Evolutionary conservation across 495 filamentous ascomycete species (phyloP), one percentile per base, ranked within the genome.

Genomic region (Daldinia loculata): DNA sequence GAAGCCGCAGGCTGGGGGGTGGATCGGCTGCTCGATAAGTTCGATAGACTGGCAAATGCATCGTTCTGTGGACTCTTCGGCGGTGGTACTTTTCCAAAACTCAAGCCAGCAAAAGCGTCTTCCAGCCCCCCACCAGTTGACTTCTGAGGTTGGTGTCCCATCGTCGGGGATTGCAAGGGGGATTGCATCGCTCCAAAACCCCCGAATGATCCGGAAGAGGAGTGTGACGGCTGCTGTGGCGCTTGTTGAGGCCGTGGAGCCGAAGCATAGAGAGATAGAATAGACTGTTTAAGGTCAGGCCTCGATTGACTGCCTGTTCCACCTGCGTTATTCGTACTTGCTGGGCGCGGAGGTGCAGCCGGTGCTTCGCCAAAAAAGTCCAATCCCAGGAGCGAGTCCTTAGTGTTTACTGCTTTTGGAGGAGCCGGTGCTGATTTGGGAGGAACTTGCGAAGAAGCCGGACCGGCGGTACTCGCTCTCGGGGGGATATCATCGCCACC

Each of bases 211-310:
- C 79, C 78, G 1, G 77, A 78, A 11, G 76, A 64, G 19, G 69
- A 67, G 57, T 83, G 81, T 8, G 81, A 89, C 52, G 82, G 77
- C 52, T 86, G 87, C 27, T 89, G 89, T 30, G 79, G 75, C 57
- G 87, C 88, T 9, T 84, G 85, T 71, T 91, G 90, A 41, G 89
- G 86, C 64, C 87, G 85, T 17, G 91, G 92, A 43, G 92, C 90
- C 43, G 94, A 93, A 38, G 95, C 92, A 76, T 99, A 99, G 7
- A 99, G 84, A 2, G 96, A 98, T 11, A 99, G 81, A 62, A 99
- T 99, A 12, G 95, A 98, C 77, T 97, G 94, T 78, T 98, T 98
- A 41, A 99, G 83, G 78, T 99, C 95, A 1, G 96, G 95, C 41
- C 95, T 85, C 45, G 94, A 97, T 70, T 92, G 88, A 30, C 84